phyloP scores from a whole-genome alignment of 2,329 filamentous ascomycete species.

The Fusarium musae region DNA sequence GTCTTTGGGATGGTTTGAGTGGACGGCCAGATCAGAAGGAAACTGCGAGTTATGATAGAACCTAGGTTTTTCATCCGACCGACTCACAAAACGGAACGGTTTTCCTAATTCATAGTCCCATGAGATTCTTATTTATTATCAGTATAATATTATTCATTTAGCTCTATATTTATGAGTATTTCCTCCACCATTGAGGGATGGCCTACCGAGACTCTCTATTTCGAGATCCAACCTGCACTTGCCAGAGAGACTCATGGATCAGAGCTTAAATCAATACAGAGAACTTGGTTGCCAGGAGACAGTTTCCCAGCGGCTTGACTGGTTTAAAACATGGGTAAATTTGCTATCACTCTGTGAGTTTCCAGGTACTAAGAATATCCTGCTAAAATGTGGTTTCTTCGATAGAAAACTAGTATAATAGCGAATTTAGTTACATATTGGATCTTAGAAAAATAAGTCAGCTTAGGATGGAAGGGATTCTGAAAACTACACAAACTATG shows the following conservation, averaged over 20 bases:
- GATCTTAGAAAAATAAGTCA: accelerated
- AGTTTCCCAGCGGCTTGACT: too few species aligned
- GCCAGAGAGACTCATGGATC: too few species aligned
- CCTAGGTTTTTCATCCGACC: not conserved
- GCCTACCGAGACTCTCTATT: accelerated
- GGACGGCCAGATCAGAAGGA: accelerated
- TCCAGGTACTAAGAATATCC: not conserved
- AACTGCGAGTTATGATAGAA: not conserved
- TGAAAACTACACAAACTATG: accelerated
- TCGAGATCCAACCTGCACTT: too few species aligned
- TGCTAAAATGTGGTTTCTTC: accelerated
- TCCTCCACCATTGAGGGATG: accelerated
- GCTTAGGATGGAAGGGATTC: accelerated
- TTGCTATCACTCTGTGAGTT: accelerated
- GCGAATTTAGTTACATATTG: accelerated
- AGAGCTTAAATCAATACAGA: too few species aligned
- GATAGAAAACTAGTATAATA: accelerated
- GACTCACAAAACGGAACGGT: accelerated
- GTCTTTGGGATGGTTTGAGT: not conserved
- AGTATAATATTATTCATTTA: not conserved
- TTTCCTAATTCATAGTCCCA: not conserved
- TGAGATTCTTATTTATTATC: accelerated
- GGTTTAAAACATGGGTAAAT: accelerated
- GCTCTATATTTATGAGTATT: accelerated
- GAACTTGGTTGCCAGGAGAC: not conserved